phyloP scores from a whole-genome alignment of 768 basidiomycete species.

The Tubosaeta brunneosetosa region DNA sequence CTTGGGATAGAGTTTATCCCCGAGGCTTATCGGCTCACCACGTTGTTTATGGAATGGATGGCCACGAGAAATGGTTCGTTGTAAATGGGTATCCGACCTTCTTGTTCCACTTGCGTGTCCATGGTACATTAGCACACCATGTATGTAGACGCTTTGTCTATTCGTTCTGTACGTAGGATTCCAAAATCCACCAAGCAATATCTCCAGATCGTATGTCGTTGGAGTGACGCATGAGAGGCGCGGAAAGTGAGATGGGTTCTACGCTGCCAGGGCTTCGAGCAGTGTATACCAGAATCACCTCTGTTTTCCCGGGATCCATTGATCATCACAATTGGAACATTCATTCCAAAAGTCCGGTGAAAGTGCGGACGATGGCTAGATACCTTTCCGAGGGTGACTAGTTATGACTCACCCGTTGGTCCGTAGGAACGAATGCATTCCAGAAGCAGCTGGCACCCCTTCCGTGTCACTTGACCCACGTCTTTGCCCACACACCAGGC shows the following conservation, averaged over 20 bases:
- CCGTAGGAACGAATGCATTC: neutral
- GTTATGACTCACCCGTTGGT: neutral
- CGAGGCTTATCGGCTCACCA: slow-evolving; percentile 17
- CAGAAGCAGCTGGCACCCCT: no score
- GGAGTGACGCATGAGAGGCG: neutral
- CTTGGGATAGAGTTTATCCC: slow-evolving; percentile 12
- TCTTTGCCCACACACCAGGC: no score
- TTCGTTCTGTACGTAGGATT: no score
- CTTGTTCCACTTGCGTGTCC: no score
- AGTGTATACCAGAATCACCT: neutral
- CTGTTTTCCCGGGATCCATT: neutral
- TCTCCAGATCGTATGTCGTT: no score
- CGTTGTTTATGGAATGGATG: slow-evolving; percentile 13
- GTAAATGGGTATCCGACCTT: neutral
- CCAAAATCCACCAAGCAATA: no score
- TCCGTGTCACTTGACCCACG: no score
- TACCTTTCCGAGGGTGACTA: neutral
- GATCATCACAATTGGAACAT: neutral
- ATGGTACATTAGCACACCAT: no score
- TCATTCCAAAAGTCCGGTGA: neutral
- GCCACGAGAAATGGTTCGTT: neutral
- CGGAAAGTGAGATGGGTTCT: neutral
- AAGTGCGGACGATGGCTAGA: neutral
- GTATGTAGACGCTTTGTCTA: no score
- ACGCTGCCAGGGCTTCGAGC: no score